Evolutionary conservation across 352 stramenopile species (phyloP).

Genomic region (Phytophthora europaea): DNA sequence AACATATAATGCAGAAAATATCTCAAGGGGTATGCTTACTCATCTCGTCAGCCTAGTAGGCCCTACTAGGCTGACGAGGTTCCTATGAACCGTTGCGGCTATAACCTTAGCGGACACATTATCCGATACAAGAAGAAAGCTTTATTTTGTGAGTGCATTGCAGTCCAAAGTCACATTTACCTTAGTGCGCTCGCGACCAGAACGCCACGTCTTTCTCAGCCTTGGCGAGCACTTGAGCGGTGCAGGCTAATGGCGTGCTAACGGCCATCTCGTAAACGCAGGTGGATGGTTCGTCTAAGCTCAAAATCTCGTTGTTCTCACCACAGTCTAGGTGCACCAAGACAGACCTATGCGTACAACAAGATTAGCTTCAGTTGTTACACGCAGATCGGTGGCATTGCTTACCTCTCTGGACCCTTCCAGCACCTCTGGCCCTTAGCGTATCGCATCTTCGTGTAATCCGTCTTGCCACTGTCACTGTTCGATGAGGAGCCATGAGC

Average conservation of each 20-base stretch:
- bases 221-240: constrained; percentile 49
- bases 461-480: constrained; percentile 9
- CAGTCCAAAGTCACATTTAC: not conserved
- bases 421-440: constrained; percentile 89
- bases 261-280: constrained; percentile 93
- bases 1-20: too few relatives aligned
- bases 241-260: constrained; percentile 71
- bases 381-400: not conserved
- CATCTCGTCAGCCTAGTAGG: too few relatives aligned
- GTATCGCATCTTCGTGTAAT: constrained; percentile 82
- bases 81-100: too few relatives aligned
- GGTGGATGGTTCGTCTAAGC: constrained; percentile 94
- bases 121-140: not conserved
- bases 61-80: too few relatives aligned
- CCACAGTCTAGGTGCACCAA: constrained; percentile 87
- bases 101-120: too few relatives aligned
- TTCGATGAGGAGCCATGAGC: not conserved
- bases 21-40: too few relatives aligned
- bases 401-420: constrained; percentile 90
- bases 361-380: not conserved
- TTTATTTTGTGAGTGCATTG: not conserved
- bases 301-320: constrained; percentile 80
- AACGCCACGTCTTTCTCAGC: constrained; percentile 64
- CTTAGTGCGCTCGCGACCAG: constrained; percentile 38
- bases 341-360: constrained; percentile 51